Evolutionary conservation across 768 basidiomycete genomes (phyloP).

Genomic region (Tylopilus cervinicoccineus): DNA sequence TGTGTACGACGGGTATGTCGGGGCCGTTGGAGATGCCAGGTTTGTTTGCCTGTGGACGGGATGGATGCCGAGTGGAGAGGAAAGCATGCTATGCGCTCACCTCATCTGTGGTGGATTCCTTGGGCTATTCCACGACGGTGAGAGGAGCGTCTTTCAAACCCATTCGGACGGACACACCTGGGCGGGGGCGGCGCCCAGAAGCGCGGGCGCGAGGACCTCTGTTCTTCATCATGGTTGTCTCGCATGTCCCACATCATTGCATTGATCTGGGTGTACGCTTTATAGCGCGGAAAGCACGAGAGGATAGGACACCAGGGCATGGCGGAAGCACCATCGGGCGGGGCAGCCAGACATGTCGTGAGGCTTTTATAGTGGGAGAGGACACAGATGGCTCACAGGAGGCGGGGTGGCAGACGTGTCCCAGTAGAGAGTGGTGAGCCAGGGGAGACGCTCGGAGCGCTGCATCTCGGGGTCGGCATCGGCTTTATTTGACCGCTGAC

Average conservation of each 20-base stretch:
- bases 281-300: slow-evolving; percentile 32
- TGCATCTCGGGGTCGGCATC: slow-evolving; percentile 21
- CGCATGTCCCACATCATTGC: slow-evolving; percentile 28
- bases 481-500: slow-evolving; percentile 29
- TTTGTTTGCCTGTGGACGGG: slow-evolving; percentile 16
- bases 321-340: slow-evolving; percentile 10
- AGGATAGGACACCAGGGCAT: slow-evolving; percentile 32
- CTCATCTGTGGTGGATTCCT: slow-evolving; percentile 14
- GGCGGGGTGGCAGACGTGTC: slow-evolving; percentile 20
- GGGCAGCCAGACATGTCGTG: neutral
- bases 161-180: slow-evolving; percentile 14
- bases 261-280: slow-evolving; percentile 31
- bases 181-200: slow-evolving; percentile 10
- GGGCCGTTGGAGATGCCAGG: no score
- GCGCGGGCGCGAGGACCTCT: slow-evolving; percentile 9
- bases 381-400: slow-evolving; percentile 14
- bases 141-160: neutral
- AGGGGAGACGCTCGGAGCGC: slow-evolving; percentile 13
- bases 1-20: slow-evolving; percentile 12
- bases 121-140: slow-evolving; percentile 8
- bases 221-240: slow-evolving; percentile 14
- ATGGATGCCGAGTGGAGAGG: neutral
- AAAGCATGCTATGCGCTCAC: neutral
- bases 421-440: slow-evolving; percentile 23
- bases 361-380: slow-evolving; percentile 25